A percentile compares a stretch with the other conserved stretches of the same genome.
Evolutionary conservation across 306 rosid genomes (phyloP).

Genomic region (Dalbergia oliveri): DNA sequence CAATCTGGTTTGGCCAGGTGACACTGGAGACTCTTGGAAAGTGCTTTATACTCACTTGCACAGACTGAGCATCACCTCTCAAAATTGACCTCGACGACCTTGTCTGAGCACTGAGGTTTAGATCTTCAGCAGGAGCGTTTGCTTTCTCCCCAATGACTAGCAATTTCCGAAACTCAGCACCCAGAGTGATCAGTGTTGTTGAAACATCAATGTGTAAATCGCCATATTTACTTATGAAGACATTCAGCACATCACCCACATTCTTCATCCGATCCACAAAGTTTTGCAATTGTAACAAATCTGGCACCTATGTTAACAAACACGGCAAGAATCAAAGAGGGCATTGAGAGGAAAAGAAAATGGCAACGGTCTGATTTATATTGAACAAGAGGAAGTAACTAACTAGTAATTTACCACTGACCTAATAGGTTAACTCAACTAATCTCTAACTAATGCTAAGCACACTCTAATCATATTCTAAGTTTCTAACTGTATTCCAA

Average conservation of each 20-base stretch:
- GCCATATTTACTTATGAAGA: slow-evolving; percentile 83
- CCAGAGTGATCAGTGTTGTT: slow-evolving; percentile 79
- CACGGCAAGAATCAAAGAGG: background rate
- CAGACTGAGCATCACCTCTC: slow-evolving; percentile 87
- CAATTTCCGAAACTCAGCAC: slow-evolving; percentile 85
- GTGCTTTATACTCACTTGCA: slow-evolving; percentile 93
- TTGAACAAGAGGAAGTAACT: background rate
- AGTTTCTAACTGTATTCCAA: background rate
- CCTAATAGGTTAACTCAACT: background rate
- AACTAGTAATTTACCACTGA: background rate
- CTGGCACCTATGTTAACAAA: slow-evolving; percentile 63
- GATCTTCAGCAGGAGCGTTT: slow-evolving; percentile 77
- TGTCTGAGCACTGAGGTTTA: slow-evolving; percentile 77
- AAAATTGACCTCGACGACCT: slow-evolving; percentile 69
- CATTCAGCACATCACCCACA: slow-evolving; percentile 79
- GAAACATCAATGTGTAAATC: slow-evolving; percentile 85
- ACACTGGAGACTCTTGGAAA: slow-evolving; percentile 91
- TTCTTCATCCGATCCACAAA: slow-evolving; percentile 92
- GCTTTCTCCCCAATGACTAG: slow-evolving; percentile 79
- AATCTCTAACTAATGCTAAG: background rate
- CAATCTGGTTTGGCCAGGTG: slow-evolving; percentile 96
- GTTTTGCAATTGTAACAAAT: slow-evolving; percentile 82
- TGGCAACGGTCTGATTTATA: background rate
- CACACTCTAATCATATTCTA: background rate
- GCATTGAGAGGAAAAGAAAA: background rate